These are phyloP conservation scores for Suhomyces ambrosiae DNA, from an alignment of 1,139 yeast species.

Conservation along the genomic window DNA sequence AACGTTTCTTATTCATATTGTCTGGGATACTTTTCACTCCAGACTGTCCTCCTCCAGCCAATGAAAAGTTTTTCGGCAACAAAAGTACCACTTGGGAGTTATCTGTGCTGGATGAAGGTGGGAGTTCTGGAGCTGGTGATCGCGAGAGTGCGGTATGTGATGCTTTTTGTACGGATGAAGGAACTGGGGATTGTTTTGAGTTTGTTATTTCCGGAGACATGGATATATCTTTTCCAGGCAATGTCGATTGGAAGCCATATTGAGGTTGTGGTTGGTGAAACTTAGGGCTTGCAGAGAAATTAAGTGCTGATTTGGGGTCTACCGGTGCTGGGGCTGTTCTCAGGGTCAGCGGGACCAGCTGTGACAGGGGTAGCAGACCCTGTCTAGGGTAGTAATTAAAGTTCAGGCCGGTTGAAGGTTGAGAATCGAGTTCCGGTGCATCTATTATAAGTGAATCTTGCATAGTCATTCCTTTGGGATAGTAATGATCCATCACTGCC, in stretches of 20 bases:
- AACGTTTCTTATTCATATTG: constrained; percentile 23
- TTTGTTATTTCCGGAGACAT: constrained; percentile 24
- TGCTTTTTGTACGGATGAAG: background rate
- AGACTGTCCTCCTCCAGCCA: constrained; percentile 24
- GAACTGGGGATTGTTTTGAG: constrained; percentile 14
- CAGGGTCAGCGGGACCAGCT: background rate
- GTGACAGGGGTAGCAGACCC: constrained; percentile 1
- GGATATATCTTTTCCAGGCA: constrained; percentile 33
- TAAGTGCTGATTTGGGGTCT: background rate
- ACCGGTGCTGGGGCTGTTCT: constrained; percentile 1
- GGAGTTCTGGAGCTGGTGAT: constrained; percentile 22
- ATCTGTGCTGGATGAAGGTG: constrained; percentile 5
- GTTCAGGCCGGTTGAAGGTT: background rate
- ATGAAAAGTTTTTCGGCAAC: constrained; percentile 49
- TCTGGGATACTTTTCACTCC: constrained; percentile 1
- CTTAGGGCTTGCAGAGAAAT: background rate
- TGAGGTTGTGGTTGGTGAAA: constrained; percentile 19
- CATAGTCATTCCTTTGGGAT: constrained; percentile 70
- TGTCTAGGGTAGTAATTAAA: background rate
- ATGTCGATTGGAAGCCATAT: constrained; percentile 18
- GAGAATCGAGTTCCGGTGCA: constrained; percentile 30
- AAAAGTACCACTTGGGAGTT: constrained; percentile 43
- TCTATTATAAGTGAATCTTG: constrained; percentile 67
- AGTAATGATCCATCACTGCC: constrained; percentile 58
- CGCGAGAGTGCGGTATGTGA: constrained; percentile 38